These are phyloP conservation scores for Sergeia podlipaevii DNA, from an alignment of 208 protist genomes.

Conservation along the genomic window DNA sequence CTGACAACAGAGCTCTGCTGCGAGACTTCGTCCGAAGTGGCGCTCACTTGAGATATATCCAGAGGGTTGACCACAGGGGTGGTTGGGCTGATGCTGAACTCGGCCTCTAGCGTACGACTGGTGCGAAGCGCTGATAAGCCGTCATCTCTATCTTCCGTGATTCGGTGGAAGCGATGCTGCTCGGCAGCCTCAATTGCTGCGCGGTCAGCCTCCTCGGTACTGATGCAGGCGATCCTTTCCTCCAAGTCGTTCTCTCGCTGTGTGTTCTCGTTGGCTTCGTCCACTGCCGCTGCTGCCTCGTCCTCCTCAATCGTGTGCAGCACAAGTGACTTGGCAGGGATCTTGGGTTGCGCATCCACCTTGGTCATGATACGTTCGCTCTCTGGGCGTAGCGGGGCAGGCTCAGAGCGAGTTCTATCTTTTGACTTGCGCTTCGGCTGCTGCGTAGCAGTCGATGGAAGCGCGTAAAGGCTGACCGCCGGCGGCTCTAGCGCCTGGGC, in stretches of 20 bases:
- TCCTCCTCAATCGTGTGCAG: conserved; percentile 76
- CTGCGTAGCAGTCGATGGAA: neutral
- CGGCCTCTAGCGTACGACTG: conserved; percentile 28
- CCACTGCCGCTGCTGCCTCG: conserved; percentile 9
- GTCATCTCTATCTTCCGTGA: conserved; percentile 33
- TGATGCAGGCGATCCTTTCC: neutral
- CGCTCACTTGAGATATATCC: conserved; percentile 43
- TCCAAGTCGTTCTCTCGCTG: no score
- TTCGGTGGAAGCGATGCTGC: conserved; percentile 20
- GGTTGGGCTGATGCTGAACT: conserved; percentile 50
- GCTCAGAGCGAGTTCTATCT: conserved; percentile 38
- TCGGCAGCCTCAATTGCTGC: conserved; percentile 29
- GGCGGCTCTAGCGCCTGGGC: neutral
- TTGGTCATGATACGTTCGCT: no score
- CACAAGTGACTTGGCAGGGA: conserved; percentile 43
- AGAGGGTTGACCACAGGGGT: conserved; percentile 10
- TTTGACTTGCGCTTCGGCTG: conserved; percentile 6
- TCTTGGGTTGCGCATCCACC: conserved; percentile 24
- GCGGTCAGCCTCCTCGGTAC: conserved; percentile 33
- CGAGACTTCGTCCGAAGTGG: conserved; percentile 66
- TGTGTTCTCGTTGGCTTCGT: neutral
- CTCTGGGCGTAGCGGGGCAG: conserved; percentile 30
- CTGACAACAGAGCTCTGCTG: conserved; percentile 4
- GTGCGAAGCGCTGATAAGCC: conserved; percentile 25
- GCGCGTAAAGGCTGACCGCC: conserved; percentile 31